A percentile compares a stretch with the other conserved stretches of the same genome.
Evolutionary conservation across 148 eudicot genomes (phyloP).

Genomic region (Nepenthes mirabilis): DNA sequence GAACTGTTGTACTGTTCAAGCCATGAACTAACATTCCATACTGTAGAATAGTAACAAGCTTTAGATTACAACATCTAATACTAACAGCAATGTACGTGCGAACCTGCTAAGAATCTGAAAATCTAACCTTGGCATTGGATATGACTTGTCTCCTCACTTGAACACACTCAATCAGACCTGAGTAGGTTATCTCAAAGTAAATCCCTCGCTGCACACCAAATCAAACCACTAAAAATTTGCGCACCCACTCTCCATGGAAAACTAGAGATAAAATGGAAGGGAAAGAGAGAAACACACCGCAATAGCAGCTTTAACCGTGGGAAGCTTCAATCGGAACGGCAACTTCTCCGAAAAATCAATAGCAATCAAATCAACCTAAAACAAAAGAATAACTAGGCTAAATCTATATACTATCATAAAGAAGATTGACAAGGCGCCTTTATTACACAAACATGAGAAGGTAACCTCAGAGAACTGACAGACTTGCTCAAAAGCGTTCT

Average conservation of each 20-base stretch:
- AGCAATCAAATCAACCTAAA: slow-evolving; percentile 64
- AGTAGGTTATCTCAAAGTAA: slow-evolving; percentile 75
- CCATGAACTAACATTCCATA: too few relatives aligned
- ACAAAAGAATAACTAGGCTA: background rate
- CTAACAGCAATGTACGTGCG: background rate
- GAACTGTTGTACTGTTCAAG: too few relatives aligned
- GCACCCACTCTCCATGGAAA: background rate
- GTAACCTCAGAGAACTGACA: slow-evolving; percentile 58
- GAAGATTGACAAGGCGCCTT: background rate
- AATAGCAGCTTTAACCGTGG: slow-evolving; percentile 63
- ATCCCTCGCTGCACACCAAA: slow-evolving; percentile 60
- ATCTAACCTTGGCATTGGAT: slow-evolving; percentile 65
- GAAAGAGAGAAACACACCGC: slow-evolving; percentile 30
- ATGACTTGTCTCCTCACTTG: slow-evolving; percentile 63
- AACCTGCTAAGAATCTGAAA: background rate
- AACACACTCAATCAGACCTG: slow-evolving; percentile 47
- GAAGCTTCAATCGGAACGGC: slow-evolving; percentile 74
- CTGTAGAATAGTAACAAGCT: too few relatives aligned
- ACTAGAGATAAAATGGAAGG: background rate
- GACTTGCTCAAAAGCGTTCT: slow-evolving; percentile 59
- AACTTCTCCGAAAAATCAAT: slow-evolving; percentile 77
- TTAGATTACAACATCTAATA: too few relatives aligned
- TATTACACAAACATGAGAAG: too few relatives aligned
- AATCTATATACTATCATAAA: background rate
- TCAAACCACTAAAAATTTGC: background rate